Conservation (phyloP, 2,329 filamentous ascomycete genomes). For the Ophiostoma triangulosporum region DNA sequence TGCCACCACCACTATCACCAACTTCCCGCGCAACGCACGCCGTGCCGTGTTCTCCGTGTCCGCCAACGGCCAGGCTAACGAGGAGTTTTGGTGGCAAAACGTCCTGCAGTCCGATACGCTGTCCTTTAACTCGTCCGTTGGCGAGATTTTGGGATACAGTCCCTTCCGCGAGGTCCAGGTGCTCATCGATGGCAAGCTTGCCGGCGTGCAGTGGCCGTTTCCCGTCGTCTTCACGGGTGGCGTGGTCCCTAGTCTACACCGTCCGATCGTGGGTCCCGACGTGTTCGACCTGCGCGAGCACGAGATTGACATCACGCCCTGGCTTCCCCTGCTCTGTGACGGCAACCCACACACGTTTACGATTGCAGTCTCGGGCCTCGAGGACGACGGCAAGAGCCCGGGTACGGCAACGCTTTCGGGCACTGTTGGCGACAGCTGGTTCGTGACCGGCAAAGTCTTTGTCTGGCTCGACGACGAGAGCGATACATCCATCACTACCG, state of each 20-base stretch:
- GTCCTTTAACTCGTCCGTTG: slow-evolving; percentile 44
- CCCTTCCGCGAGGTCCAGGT: slow-evolving; percentile 70
- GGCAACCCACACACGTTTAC: slow-evolving; percentile 51
- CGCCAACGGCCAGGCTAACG: slow-evolving; percentile 59
- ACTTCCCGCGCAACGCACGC: slow-evolving; percentile 51
- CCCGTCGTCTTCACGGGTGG: slow-evolving; percentile 74
- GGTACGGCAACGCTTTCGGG: slow-evolving; percentile 31
- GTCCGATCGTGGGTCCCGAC: slow-evolving; percentile 65
- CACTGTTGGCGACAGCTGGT: slow-evolving; percentile 54
- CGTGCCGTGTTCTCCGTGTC: slow-evolving; percentile 64
- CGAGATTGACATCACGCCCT: slow-evolving; percentile 72
- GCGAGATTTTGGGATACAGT: slow-evolving; percentile 50
- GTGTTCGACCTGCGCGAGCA: slow-evolving; percentile 68
- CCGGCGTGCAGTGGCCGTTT: slow-evolving; percentile 69
- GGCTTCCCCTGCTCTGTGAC: slow-evolving; percentile 56
- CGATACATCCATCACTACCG: slow-evolving; percentile 36
- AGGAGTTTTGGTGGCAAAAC: slow-evolving; percentile 83
- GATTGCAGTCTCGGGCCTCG: slow-evolving; percentile 52
- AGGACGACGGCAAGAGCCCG: slow-evolving; percentile 32
- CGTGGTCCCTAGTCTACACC: slow-evolving; percentile 61
- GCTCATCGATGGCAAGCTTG: slow-evolving; percentile 56
- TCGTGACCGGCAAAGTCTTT: slow-evolving; percentile 68
- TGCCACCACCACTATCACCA: slow-evolving; percentile 39
- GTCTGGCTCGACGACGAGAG: slow-evolving; percentile 49
- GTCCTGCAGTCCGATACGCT: slow-evolving; percentile 47